Conservation (phyloP, 805 yeast species). For the Yamadazyma endophytica region DNA sequence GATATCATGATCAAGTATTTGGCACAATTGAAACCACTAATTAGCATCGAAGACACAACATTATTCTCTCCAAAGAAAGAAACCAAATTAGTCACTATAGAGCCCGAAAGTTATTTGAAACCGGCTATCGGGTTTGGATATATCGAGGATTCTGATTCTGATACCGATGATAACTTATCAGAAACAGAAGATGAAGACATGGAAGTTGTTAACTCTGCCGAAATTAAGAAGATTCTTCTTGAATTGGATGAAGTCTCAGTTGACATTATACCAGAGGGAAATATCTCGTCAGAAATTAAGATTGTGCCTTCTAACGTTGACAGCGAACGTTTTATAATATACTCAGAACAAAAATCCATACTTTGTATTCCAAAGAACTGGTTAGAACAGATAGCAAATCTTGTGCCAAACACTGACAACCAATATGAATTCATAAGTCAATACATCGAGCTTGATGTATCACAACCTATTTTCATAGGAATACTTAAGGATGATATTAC, state of each 20-base stretch:
- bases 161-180: slow-evolving; percentile 1
- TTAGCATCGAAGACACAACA: too few relatives aligned
- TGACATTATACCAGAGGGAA: slow-evolving; percentile 13
- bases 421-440: slow-evolving; percentile 3
- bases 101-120: too few relatives aligned
- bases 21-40: slow-evolving; percentile 25
- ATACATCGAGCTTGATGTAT: too few relatives aligned
- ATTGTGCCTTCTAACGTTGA: slow-evolving; percentile 4
- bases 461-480: slow-evolving; percentile 4
- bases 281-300: slow-evolving; percentile 1
- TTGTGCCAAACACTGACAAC: slow-evolving; percentile 4
- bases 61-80: not conserved
- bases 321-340: slow-evolving; percentile 6
- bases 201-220: not conserved
- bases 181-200: not conserved
- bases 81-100: too few relatives aligned
- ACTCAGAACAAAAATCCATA: slow-evolving; percentile 6
- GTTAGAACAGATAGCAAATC: slow-evolving; percentile 9
- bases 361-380: slow-evolving; percentile 14
- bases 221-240: slow-evolving; percentile 6
- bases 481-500: slow-evolving; percentile 21
- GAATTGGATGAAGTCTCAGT: slow-evolving; percentile 6
- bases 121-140: not conserved
- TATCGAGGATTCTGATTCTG: not conserved
- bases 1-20: slow-evolving; percentile 11